Base-by-base conservation (phyloP, 108 stramenopile genomes). In the Skeletonema grethae region DNA sequence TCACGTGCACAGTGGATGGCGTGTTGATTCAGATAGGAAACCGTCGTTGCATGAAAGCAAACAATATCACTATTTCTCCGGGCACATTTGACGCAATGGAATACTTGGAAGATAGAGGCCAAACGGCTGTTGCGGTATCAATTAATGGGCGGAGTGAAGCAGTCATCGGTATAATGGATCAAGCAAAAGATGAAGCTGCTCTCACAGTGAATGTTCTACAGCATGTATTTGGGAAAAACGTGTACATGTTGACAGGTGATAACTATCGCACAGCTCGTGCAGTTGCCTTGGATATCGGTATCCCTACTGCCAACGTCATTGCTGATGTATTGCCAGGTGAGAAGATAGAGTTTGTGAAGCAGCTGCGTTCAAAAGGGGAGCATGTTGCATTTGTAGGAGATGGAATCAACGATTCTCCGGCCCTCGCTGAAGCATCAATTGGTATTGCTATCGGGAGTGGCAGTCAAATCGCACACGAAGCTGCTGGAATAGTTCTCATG, bases 351-450 rank as follows among this genome's bases (percentile, higher is more conserved):
- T 81, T 73, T 29, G 85, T 98, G 10, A 78, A 83, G 61, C 57
- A 55, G 7, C 83, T 98, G 2, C 95, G 96, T 70, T 20, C 45
- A 9, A 61, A 87, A 53, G 93, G 92, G 18, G 70, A 83, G 30
- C 64, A 72, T 38, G 96, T 98, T 15, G 92, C 90, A 16, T 92
- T 96, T 89, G 88, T 96, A 12, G 96, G 96, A 4, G 96, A 97
- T 62, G 96, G 96, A 0, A 80, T 96, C 58, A 86, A 86, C 46
- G 85, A 86, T 57, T 72, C 79, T 7, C 82, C 85, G 36, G 85
- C 85, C 8, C 61, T 97, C 45, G 93, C 91, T 11, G 87, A 89
- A 69, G 94, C 95, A 8, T 90, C 95, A 46, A 90, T 96, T n/a
- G 97, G 97, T 9, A 79, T 97, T 3, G 93, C 93, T 2, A 86